Percentiles rank a stretch among this genome's conserved stretches.
Conservation (phyloP, 495 filamentous ascomycete genomes). For the Xylona heveae region DNA sequence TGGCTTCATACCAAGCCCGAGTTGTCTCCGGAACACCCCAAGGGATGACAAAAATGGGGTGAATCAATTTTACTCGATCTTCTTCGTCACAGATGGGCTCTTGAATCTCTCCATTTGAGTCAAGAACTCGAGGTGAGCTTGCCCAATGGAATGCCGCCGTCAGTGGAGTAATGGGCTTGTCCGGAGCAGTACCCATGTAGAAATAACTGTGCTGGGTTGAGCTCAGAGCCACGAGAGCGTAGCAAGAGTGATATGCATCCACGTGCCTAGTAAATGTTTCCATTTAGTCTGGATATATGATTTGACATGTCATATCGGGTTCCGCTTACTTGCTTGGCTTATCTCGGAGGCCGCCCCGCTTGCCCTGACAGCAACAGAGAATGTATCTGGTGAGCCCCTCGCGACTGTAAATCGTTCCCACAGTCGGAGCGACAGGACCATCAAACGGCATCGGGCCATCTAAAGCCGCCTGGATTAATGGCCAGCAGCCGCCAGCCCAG, state of each 20-base stretch:
- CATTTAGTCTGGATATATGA: too few relatives aligned
- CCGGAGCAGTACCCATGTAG: constrained; percentile 15
- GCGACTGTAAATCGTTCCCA: constrained; percentile 46
- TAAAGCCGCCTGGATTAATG: constrained; percentile 65
- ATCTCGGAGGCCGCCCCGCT: constrained; percentile 68
- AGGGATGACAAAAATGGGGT: constrained; percentile 77
- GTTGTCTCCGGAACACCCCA: constrained; percentile 41
- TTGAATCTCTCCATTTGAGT: constrained; percentile 21
- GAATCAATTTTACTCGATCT: constrained; percentile 33
- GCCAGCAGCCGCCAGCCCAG: constrained; percentile 91
- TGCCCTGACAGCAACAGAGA: constrained; percentile 63
- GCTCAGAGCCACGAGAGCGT: constrained; percentile 71
- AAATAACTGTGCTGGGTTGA: constrained; percentile 57
- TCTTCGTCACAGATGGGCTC: constrained; percentile 22
- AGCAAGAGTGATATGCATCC: constrained; percentile 84
- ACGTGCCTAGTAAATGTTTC: too few relatives aligned
- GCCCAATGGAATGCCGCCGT: constrained; percentile 45
- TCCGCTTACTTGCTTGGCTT: constrained; percentile 67
- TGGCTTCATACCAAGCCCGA: constrained; percentile 37
- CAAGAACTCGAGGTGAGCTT: constrained; percentile 13
- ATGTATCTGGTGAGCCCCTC: constrained; percentile 79
- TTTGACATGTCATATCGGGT: constrained; percentile 9
- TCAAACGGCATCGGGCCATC: constrained; percentile 21
- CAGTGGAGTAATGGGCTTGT: constrained; percentile 11
- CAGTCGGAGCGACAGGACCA: background rate